A percentile compares a stretch with the other conserved stretches of the same genome.
phyloP scores from a whole-genome alignment of 2,329 filamentous ascomycete species.

The Plenodomus tracheiphilus region DNA sequence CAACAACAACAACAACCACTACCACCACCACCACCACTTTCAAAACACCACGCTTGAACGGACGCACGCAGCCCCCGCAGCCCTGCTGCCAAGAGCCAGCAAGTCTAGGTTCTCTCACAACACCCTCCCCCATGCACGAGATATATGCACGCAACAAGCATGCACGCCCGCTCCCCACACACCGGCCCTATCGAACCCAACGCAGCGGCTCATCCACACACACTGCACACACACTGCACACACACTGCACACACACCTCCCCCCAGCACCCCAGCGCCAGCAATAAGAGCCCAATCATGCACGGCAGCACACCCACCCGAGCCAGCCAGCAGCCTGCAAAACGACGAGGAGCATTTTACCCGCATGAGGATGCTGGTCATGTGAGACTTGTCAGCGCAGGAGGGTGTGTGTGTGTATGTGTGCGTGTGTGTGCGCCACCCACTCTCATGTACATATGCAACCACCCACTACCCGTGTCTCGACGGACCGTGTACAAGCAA shows the following conservation, averaged over 20 bases:
- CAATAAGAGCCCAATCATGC: too few species aligned
- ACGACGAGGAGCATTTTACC: slow-evolving; percentile 2
- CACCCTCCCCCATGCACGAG: background rate
- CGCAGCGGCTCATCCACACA: background rate
- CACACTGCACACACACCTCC: too few species aligned
- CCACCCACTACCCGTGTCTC: too few species aligned
- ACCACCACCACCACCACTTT: background rate
- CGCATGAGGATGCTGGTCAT: slow-evolving; percentile 7
- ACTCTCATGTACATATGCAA: background rate
- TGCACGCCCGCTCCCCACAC: slow-evolving; percentile 1
- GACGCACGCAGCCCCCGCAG: background rate
- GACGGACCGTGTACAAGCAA: background rate
- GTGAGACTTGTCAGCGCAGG: background rate
- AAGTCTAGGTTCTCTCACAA: background rate
- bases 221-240: too few species aligned
- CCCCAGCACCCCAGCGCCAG: too few species aligned
- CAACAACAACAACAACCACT: too few species aligned
- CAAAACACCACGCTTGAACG: background rate
- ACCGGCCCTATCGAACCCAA: background rate
- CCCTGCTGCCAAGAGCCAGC: background rate
- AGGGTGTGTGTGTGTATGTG: too few species aligned
- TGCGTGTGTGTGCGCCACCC: too few species aligned
- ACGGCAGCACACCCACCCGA: slow-evolving; percentile 1
- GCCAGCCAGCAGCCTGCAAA: background rate
- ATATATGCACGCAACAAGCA: slow-evolving; percentile 2